Evolutionary conservation across 768 basidiomycete genomes (phyloP).

Genomic region (Collybiopsis luxurians): DNA sequence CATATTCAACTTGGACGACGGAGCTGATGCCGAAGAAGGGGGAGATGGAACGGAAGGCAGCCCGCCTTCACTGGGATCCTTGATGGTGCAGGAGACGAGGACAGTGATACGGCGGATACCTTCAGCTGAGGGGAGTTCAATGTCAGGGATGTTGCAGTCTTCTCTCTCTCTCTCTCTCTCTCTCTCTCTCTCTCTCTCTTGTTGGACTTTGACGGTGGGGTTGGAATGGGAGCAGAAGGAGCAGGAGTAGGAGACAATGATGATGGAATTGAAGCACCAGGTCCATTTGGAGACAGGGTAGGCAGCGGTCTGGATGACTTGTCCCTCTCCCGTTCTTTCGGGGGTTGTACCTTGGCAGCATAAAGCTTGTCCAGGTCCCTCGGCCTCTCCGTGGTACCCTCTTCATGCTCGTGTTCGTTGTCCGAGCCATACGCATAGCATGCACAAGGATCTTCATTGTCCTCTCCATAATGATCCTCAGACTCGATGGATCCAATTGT

Average conservation of each 20-base stretch:
- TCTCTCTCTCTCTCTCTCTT: constrained; percentile 87
- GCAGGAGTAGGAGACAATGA: too few species aligned
- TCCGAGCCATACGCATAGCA: constrained; percentile 12
- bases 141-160: constrained; percentile 26
- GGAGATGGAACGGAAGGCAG: neutral
- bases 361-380: neutral
- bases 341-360: neutral
- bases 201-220: neutral
- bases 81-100: constrained; percentile 33
- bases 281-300: constrained; percentile 12
- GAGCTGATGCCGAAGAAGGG: neutral
- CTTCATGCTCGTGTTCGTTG: constrained; percentile 13
- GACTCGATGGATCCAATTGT: too few species aligned
- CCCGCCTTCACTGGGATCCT: constrained; percentile 35
- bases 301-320: constrained; percentile 21
- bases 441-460: constrained; percentile 20
- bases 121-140: constrained; percentile 20
- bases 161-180: constrained; percentile 59
- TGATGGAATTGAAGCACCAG: neutral
- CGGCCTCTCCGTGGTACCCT: constrained; percentile 17
- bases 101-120: neutral
- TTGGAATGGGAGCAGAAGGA: neutral
- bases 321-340: neutral
- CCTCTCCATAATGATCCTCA: constrained; percentile 16
- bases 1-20: too few species aligned